Evolutionary conservation across 2,329 filamentous ascomycete genomes (phyloP), one percentile per base, ranked within the genome.

Genomic region (Xylariaceae sp.): DNA sequence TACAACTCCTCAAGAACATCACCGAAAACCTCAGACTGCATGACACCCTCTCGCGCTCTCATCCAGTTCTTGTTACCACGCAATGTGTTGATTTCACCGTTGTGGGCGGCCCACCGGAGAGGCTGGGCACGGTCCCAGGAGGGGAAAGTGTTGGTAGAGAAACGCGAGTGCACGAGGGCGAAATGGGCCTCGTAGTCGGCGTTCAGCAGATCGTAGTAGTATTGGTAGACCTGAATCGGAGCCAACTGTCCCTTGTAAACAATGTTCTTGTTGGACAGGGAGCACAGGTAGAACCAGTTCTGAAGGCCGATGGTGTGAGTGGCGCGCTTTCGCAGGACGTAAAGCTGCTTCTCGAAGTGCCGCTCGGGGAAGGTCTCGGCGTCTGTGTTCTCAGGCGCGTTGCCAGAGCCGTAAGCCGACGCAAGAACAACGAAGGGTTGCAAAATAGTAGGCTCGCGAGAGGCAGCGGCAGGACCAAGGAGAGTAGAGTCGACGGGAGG

Each of bases 1-100:
- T 96, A 97, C 59, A 97, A 84, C 68, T 82, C 78, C 75, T 97
- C 92, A 13, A 97, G 86, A 71, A 97, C 92, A 34, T 96, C 91
- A 64, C 90, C 91, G 73, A 97, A 97, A 57, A 96, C 81, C 66
- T 92, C 87, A 1, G 93, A 97, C 73, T 91, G 89, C 83, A 97
- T 89, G 65, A 96, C 87, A 75, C 93, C 93, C 78, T 97, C 93
- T 72, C 93, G 88, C 63, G 93, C 93, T 68, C 92, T 88, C 93
- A 97, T 97, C 93, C 93, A 97, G 78, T 97, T 97, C 83, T 97
- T 97, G 81, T 97, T 97, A 62, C 93, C 93, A 73, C 93, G 89
- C 63, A 97, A 80, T 1, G 93, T 97, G 77, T 97, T 97, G 73
- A 97, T 97, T 78, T 97, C 93, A 81, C 93, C 93, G 75, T 97